Evolutionary conservation across 441 rosid genomes (phyloP), one percentile per base, ranked within the genome.

Genomic region (Erodium moschatum): DNA sequence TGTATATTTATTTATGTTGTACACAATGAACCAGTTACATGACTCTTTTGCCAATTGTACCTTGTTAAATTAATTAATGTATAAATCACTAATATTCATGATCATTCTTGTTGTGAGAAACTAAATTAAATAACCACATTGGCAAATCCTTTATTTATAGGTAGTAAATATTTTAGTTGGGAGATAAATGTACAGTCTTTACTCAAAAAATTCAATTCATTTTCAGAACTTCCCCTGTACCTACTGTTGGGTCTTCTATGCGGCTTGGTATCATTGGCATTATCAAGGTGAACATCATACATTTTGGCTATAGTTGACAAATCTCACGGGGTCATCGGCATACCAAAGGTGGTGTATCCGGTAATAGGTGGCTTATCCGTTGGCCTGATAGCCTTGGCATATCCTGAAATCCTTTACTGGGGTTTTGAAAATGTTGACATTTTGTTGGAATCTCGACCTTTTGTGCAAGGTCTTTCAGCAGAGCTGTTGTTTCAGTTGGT

Each of bases 331-430:
- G 79, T 76, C 69, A 74, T 76, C 54, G 90, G 91, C 71, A 77
- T 89, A 67, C 96, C 98, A 46, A 87, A 75, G 80, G 82, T 92
- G 66, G 76, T 80, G 0, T 88, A 89, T 72, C 96, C 98, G 19
- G 86, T 84, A 2, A 62, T 86, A 66, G 92, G 97, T 58, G 92
- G 95, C 70, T 80, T 90, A 69, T 78, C 83, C 15, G 78, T 81
- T 69, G 96, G 97, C 73, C 42, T 81, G 33, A 81, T 90, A 72
- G 92, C 96, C 72, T 78, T 93, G 82, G 85, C 80, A 64, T 93
- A 86, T 76, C 98, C 97, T 11, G 95, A 90, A 81, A 86, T 90
- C 79, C 86, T 93, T 4, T 93, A 90, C 78, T 90, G 98, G 98
- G 98, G 98, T 38, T 93, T 93, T 48, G 83, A 93, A 81, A 93